Conservation (phyloP, 768 basidiomycete species). For the Suillus cothurnatus region DNA sequence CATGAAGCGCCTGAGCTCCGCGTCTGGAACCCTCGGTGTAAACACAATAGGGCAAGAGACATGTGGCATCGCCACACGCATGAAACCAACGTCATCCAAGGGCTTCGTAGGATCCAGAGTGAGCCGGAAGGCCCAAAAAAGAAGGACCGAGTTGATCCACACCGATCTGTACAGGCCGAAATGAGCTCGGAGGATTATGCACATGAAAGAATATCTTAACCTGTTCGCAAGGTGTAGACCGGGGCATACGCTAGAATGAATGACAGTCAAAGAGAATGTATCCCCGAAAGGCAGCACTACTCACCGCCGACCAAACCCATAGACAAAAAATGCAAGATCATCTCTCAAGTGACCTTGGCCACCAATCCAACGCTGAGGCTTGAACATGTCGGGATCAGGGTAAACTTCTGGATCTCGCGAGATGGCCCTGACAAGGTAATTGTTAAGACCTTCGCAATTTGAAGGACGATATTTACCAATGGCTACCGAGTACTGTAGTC, state of each 20-base stretch:
- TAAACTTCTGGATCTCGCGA: conserved; percentile 5
- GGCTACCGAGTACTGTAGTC: conserved; percentile 22
- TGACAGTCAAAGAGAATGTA: background rate
- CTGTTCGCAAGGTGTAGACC: background rate
- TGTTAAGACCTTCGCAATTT: background rate
- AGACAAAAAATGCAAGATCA: conserved; percentile 47
- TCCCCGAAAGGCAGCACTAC: background rate
- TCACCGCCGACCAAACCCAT: conserved; percentile 48
- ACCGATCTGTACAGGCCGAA: conserved; percentile 44
- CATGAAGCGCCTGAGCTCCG: background rate
- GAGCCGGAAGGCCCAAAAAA: conserved; percentile 64
- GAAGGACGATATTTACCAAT: conserved; percentile 14
- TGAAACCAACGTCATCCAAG: conserved; percentile 42
- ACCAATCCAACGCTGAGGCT: conserved; percentile 56
- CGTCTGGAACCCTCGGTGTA: background rate
- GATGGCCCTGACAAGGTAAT: background rate
- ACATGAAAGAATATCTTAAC: background rate
- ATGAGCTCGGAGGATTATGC: background rate
- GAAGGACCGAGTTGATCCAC: conserved; percentile 57
- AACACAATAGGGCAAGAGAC: background rate
- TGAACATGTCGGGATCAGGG: conserved; percentile 26
- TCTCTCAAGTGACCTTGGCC: conserved; percentile 36
- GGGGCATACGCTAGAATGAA: conserved; percentile 28
- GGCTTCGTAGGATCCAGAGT: conserved; percentile 47
- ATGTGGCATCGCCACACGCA: background rate